A percentile compares a stretch with the other conserved stretches of the same genome.
Evolutionary conservation across 2,329 filamentous ascomycete species (phyloP).

Genomic region (Cercospora nicotianae): DNA sequence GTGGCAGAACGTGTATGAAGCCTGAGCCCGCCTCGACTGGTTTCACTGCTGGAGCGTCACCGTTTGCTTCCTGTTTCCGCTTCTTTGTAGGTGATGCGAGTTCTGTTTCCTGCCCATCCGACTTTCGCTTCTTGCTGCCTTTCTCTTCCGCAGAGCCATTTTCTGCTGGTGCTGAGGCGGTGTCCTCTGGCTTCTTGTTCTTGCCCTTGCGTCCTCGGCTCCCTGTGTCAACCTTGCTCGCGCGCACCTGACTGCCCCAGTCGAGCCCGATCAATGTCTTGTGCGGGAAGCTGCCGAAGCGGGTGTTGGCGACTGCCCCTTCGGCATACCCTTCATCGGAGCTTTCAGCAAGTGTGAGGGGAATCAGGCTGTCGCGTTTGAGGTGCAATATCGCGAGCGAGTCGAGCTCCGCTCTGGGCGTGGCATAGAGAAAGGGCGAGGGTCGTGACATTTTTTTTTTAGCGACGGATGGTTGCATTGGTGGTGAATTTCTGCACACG

Average conservation of each 20-base stretch:
- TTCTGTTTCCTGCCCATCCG: slow-evolving; percentile 36
- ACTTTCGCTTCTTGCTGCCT: slow-evolving; percentile 46
- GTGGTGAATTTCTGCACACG: slow-evolving; percentile 8
- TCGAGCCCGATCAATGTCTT: slow-evolving; percentile 63
- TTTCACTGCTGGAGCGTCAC: slow-evolving; percentile 38
- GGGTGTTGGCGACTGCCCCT: slow-evolving; percentile 70
- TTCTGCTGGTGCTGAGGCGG: background rate
- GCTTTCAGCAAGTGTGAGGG: slow-evolving; percentile 58
- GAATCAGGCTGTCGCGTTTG: slow-evolving; percentile 80
- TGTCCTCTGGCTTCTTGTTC: slow-evolving; percentile 54
- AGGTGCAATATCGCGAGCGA: slow-evolving; percentile 82
- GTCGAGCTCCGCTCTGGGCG: slow-evolving; percentile 60
- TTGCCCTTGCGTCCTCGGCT: slow-evolving; percentile 70
- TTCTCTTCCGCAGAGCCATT: background rate
- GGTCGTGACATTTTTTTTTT: slow-evolving; percentile 22
- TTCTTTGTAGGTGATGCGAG: slow-evolving; percentile 36
- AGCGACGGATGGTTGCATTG: background rate
- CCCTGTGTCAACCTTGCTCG: slow-evolving; percentile 86
- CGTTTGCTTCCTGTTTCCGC: slow-evolving; percentile 30
- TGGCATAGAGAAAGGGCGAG: slow-evolving; percentile 80
- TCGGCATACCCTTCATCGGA: slow-evolving; percentile 46
- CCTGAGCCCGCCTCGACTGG: slow-evolving; percentile 61
- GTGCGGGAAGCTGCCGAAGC: slow-evolving; percentile 74
- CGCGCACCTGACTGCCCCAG: slow-evolving; percentile 90
- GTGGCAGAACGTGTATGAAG: slow-evolving; percentile 75